Conservation (phyloP, 169 alveolate genomes). For the Amoebophrya sp. region DNA sequence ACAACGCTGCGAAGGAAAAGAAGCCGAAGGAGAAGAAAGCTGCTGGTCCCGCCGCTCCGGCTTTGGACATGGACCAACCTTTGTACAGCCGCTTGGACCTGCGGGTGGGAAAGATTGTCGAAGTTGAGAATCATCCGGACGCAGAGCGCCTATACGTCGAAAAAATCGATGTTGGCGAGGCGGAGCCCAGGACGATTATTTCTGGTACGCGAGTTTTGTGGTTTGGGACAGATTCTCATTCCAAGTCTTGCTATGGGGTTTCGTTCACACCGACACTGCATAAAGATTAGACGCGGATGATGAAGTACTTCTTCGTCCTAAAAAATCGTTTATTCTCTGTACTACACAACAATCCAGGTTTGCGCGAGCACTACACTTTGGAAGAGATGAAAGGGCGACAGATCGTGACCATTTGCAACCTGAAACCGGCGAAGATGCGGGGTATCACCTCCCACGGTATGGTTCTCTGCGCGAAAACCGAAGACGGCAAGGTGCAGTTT, state of each 20-base stretch:
- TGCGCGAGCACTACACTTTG: constrained; percentile 32
- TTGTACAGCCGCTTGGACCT: constrained; percentile 31
- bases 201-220: not conserved
- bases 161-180: constrained; percentile 24
- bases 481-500: constrained; percentile 28
- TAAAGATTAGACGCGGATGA: too few relatives aligned
- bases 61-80: constrained; percentile 32
- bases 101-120: constrained; percentile 36
- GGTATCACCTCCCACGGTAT: constrained; percentile 36
- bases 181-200: not conserved
- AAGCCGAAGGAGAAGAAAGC: not conserved
- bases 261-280: too few relatives aligned
- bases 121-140: constrained; percentile 32
- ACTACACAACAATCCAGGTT: not conserved
- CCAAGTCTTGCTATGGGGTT: too few relatives aligned
- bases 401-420: constrained; percentile 31
- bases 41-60: not conserved
- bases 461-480: constrained; percentile 36
- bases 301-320: too few relatives aligned
- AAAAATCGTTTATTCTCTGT: too few relatives aligned
- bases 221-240: too few relatives aligned
- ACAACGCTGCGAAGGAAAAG: not conserved
- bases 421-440: constrained; percentile 31
- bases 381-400: constrained; percentile 29
- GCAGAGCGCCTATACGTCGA: constrained; percentile 36